Percentiles rank a stretch among this genome's conserved stretches.
phyloP scores from a whole-genome alignment of 768 basidiomycete genomes.

The Phanerochaete carnosa region DNA sequence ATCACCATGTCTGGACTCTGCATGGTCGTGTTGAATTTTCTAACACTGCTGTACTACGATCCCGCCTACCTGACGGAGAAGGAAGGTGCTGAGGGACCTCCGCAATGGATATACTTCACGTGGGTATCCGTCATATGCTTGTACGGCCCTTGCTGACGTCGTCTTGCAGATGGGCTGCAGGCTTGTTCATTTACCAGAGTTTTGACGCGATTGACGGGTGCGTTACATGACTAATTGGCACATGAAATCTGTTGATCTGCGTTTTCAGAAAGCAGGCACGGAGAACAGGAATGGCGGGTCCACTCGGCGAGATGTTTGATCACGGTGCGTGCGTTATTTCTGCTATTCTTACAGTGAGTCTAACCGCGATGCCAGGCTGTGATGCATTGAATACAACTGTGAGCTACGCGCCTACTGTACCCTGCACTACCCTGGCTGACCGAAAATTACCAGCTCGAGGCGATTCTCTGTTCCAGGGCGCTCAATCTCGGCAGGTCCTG shows the following conservation, averaged over 20 bases:
- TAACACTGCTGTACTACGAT: slow-evolving; percentile 81
- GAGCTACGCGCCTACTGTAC: slow-evolving; percentile 1
- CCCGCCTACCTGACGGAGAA: slow-evolving; percentile 69
- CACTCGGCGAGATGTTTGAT: slow-evolving; percentile 97
- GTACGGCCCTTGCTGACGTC: not conserved
- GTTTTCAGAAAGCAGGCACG: slow-evolving; percentile 84
- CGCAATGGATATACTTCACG: slow-evolving; percentile 91
- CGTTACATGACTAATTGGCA: slow-evolving; percentile 15
- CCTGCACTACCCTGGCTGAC: slow-evolving; percentile 1
- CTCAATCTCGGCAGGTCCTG: slow-evolving; percentile 91
- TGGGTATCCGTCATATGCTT: slow-evolving; percentile 32
- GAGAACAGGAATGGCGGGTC: slow-evolving; percentile 95
- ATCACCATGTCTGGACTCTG: slow-evolving; percentile 85
- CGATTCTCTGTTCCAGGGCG: slow-evolving; percentile 76
- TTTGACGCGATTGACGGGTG: slow-evolving; percentile 90
- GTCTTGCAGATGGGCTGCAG: slow-evolving; percentile 69
- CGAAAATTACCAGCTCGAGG: slow-evolving; percentile 62
- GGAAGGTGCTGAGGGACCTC: slow-evolving; percentile 58
- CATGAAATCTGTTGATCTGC: not conserved
- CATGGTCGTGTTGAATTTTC: slow-evolving; percentile 82
- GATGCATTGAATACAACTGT: slow-evolving; percentile 96
- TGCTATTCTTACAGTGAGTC: not conserved
- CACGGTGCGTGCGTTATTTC: slow-evolving; percentile 59
- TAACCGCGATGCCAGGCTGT: slow-evolving; percentile 49
- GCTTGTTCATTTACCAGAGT: slow-evolving; percentile 89